Percentiles rank a stretch among this genome's conserved stretches.
Evolutionary conservation across 1,284 basidiomycete species (phyloP).

Genomic region (Phellopilus nigrolimitatus): DNA sequence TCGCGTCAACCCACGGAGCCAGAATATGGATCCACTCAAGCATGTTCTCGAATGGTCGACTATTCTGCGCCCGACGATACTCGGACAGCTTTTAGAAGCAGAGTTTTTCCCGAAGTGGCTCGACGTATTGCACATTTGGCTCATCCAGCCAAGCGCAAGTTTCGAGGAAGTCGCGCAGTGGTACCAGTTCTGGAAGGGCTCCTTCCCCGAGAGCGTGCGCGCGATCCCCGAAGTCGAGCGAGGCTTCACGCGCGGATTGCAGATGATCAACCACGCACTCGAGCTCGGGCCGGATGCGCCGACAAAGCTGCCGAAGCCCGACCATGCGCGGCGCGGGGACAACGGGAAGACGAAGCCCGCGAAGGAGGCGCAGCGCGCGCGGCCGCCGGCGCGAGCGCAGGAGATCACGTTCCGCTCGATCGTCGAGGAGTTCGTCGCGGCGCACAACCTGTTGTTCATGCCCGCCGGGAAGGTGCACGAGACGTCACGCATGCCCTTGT

Average conservation of each 20-base stretch:
- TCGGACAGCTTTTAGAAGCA: slow-evolving; percentile 77
- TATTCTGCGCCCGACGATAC: slow-evolving; percentile 70
- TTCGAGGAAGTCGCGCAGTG: slow-evolving; percentile 90
- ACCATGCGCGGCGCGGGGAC: slow-evolving; percentile 40
- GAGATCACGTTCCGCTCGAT: slow-evolving; percentile 89
- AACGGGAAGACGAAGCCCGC: slow-evolving; percentile 21
- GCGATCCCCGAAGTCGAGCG: slow-evolving; percentile 59
- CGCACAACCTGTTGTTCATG: slow-evolving; percentile 84
- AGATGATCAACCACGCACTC: slow-evolving; percentile 91
- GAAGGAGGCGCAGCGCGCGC: slow-evolving; percentile 26
- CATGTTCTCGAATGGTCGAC: slow-evolving; percentile 73
- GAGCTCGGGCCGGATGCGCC: slow-evolving; percentile 75
- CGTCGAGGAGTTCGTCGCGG: slow-evolving; percentile 82
- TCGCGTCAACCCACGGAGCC: slow-evolving; percentile 81
- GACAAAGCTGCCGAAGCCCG: slow-evolving; percentile 60
- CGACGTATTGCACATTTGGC: slow-evolving; percentile 87
- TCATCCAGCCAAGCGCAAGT: slow-evolving; percentile 77
- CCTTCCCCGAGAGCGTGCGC: slow-evolving; percentile 69
- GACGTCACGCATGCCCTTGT: slow-evolving; percentile 80
- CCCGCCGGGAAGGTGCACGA: slow-evolving; percentile 81
- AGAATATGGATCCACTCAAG: slow-evolving; percentile 82
- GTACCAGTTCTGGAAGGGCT: slow-evolving; percentile 85
- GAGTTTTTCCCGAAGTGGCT: slow-evolving; percentile 98
- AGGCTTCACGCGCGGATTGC: slow-evolving; percentile 82
- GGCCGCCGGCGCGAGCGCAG: slow-evolving; percentile 51